phyloP scores from a whole-genome alignment of 1,284 basidiomycete species.

The Trichosporon faecale region DNA sequence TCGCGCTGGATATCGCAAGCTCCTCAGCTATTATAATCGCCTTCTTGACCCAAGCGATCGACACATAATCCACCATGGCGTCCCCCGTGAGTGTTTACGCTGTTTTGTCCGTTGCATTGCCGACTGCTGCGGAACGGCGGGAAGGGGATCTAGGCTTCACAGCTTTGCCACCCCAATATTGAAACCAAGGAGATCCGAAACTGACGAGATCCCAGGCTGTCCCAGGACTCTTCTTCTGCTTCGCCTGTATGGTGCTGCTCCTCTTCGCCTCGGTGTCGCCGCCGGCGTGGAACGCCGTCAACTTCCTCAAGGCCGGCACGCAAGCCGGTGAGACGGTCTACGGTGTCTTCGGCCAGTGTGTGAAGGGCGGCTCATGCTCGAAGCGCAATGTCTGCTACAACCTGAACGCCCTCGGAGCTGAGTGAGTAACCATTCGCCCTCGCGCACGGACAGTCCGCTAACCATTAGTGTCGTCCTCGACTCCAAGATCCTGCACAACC shows the following conservation, averaged over 20 bases:
- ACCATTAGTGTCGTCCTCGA: constrained; percentile 49
- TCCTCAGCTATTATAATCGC: not conserved
- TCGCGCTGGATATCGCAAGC: not conserved
- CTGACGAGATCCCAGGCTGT: not conserved
- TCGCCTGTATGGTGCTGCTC: constrained; percentile 32
- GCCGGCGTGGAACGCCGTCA: constrained; percentile 68
- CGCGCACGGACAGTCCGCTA: not conserved
- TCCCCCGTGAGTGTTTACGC: not conserved
- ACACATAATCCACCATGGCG: not conserved
- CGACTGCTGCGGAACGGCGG: not conserved
- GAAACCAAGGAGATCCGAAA: not conserved
- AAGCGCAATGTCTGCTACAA: constrained; percentile 39
- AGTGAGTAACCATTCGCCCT: constrained; percentile 28
- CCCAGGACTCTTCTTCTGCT: constrained; percentile 42
- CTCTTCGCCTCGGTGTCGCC: constrained; percentile 56
- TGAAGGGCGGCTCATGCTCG: constrained; percentile 57
- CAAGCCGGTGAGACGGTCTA: constrained; percentile 56
- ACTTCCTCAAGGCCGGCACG: constrained; percentile 62
- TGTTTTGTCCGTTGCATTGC: not conserved
- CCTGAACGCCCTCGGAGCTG: constrained; percentile 27
- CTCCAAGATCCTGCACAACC: constrained; percentile 60
- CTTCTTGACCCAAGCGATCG: not conserved
- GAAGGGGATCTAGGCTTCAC: not conserved
- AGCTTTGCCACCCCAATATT: not conserved
- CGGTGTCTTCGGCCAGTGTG: constrained; percentile 69